Evolutionary conservation across 1,284 basidiomycete species (phyloP), one percentile per base, ranked within the genome.

Genomic region (Taiwanofungus camphoratus): DNA sequence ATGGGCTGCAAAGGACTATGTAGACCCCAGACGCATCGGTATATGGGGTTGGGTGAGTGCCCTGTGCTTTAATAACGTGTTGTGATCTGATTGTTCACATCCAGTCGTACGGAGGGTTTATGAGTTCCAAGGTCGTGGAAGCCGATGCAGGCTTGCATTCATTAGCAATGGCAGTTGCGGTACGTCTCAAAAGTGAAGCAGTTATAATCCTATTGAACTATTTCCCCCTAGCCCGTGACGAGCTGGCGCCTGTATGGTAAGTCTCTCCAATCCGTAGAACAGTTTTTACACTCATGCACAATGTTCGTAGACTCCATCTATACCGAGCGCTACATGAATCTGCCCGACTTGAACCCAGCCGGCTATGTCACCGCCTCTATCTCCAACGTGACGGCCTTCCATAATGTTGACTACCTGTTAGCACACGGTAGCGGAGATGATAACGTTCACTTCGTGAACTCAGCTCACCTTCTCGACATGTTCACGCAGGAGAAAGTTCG

Each of bases 271-370:
- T 11, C 5, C 9, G 18, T 18, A 5, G 20, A n/a, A 0, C 5
- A 2, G 7, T 5, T 13, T 5, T 34, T 4, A 18, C 6, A n/a
- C 33, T 41, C 21, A 16, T 30, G 22, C 34, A 9, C 16, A 15
- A 5, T 33, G n/a, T n/a, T n/a, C n/a, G 19, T 42, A 88, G 87
- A 89, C 65, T 85, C 88, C 5, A 82, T 93, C 42, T 92, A 93
- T 63, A 97, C 95, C 2, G 94, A 98, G 59, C 82, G 95, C n/a
- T 98, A 97, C 71, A 93, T 98, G 92, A 83, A 85, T 54, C 74
- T 87, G 20, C 92, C 92, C 0, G 59, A 69, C 11, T 66, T 75
- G 12, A 98, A 99, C 62, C 71, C 74, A 0, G 75, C 68, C 0
- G 95, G 95, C 4, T 99, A 99, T 69, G 64, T 82, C 50, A 85